phyloP scores from a whole-genome alignment of 2,329 filamentous ascomycete species.

The Paraphoma chrysanthemicola region DNA sequence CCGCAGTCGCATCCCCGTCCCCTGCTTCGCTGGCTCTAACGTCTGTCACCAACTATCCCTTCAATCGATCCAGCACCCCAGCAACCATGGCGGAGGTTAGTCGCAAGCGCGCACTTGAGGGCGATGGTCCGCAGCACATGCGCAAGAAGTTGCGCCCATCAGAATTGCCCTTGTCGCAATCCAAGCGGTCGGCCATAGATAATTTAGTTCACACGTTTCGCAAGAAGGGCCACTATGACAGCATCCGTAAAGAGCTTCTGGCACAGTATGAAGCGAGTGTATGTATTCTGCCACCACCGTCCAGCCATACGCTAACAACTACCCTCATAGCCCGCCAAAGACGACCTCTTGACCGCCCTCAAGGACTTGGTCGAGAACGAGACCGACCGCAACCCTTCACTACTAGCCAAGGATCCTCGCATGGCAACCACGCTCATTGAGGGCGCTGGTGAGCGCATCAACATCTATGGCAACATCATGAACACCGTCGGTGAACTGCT shows the following conservation, averaged over 20 bases:
- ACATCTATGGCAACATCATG: conserved; percentile 76
- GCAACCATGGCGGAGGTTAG: conserved; percentile 41
- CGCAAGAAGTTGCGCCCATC: conserved; percentile 73
- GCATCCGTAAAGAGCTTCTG: conserved; percentile 78
- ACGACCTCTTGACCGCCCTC: conserved; percentile 69
- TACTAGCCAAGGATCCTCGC: conserved; percentile 75
- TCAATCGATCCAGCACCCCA: conserved; percentile 1
- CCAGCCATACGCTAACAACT: conserved; percentile 2
- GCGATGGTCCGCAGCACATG: conserved; percentile 37
- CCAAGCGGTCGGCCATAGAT: conserved; percentile 77
- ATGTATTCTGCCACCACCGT: conserved; percentile 36
- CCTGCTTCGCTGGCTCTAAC: conserved; percentile 5
- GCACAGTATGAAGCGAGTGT: conserved; percentile 76
- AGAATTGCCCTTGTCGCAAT: conserved; percentile 75
- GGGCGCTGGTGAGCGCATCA: conserved; percentile 77
- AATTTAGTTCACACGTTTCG: conserved; percentile 81
- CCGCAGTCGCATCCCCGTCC: conserved; percentile 1
- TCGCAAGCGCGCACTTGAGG: conserved; percentile 40
- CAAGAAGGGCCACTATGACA: conserved; percentile 84
- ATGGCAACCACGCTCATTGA: conserved; percentile 80
- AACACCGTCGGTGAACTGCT: conserved; percentile 72
- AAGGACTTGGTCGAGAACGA: conserved; percentile 75
- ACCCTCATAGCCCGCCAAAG: conserved; percentile 68
- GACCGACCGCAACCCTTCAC: conserved; percentile 74
- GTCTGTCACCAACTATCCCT: conserved; percentile 5